Evolutionary conservation across 2,329 filamentous ascomycete genomes (phyloP), one percentile per base, ranked within the genome.

Genomic region (Gaeumannomyces tritici): DNA sequence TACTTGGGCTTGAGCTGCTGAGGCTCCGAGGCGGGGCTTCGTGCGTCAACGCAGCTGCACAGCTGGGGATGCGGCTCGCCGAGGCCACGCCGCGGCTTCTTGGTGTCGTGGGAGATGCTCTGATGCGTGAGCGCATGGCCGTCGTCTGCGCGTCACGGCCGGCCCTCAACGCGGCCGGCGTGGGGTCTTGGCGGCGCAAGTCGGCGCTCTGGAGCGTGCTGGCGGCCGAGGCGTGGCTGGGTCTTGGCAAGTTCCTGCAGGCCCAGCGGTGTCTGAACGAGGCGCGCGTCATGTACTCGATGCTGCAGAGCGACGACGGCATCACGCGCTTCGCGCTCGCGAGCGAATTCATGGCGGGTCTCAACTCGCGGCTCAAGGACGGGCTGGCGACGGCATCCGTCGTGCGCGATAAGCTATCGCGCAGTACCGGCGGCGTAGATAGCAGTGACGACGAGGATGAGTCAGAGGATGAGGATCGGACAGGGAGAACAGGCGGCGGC

Each of bases 151-250:
- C 85, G 0, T 87, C 89, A 3, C 90, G 90, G 67, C 81, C 81
- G 29, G 88, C 89, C 3, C 76, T 86, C 4, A 87, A 88, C 1
- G 83, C 82, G 11, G 83, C 86, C 64, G 78, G 78, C 51, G 89
- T 87, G 80, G 92, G 93, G 21, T 81, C 83, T 11, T 83, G 93
- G 65, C 83, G 82, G 64, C 83, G 95, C 59, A 99, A 97, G 77
- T 90, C 93, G 2, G 95, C 90, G 0, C 83, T 96, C 66, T 99
- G 93, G 93, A 89, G 88, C 67, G 82, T 95, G 27, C 81, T 96
- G 54, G 89, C 90, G 1, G 88, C 92, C 0, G 89, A 96, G 69
- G 83, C 87, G 1, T 99, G 95, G 95, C 79, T 93, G 62, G 83
- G 83, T 60, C 83, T 93, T 65, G 85, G 83, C 42, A 93, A 93